These are phyloP conservation scores for Claviceps sp. DNA, from an alignment of 2,329 filamentous ascomycete species.

Conservation along the genomic window DNA sequence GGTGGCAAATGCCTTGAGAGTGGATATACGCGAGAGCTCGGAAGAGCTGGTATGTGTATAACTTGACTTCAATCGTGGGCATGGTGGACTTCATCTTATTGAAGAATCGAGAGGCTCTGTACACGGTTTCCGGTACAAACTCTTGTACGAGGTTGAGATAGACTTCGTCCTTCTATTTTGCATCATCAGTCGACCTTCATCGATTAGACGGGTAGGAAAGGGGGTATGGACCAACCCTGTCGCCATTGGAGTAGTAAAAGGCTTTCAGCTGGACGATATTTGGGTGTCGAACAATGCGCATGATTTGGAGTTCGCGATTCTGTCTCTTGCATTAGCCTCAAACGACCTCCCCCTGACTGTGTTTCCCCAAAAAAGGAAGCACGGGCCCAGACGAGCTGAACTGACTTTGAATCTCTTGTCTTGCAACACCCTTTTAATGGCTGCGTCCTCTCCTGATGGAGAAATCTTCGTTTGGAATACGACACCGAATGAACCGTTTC, in stretches of 20 bases:
- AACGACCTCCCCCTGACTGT: no score
- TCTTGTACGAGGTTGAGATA: slow-evolving; percentile 97
- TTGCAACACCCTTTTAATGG: slow-evolving; percentile 96
- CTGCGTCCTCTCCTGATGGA: slow-evolving; percentile 93
- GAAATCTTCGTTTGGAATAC: slow-evolving; percentile 98
- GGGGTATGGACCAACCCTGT: slow-evolving; percentile 53
- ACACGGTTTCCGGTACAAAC: slow-evolving; percentile 96
- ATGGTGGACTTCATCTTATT: slow-evolving; percentile 99
- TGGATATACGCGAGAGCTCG: slow-evolving; percentile 97
- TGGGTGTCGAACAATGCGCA: slow-evolving; percentile 96
- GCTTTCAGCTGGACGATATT: slow-evolving; percentile 99
- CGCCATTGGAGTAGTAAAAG: slow-evolving; percentile 98
- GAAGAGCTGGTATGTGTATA: slow-evolving; percentile 99
- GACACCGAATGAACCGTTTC: slow-evolving; percentile 96
- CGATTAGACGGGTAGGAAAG: neutral
- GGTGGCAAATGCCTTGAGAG: slow-evolving; percentile 96
- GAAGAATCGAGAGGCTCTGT: slow-evolving; percentile 95
- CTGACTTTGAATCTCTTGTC: slow-evolving; percentile 98
- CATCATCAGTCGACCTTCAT: neutral
- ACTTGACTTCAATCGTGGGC: slow-evolving; percentile 96
- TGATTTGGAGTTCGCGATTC: slow-evolving; percentile 99
- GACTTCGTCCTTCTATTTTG: slow-evolving; percentile 78
- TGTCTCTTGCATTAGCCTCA: slow-evolving; percentile 23
- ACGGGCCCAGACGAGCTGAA: slow-evolving; percentile 1
- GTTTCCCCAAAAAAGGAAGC: no score